Base-by-base conservation (phyloP, 2,329 filamentous ascomycete genomes). In the Amylocarpus encephaloides region DNA sequence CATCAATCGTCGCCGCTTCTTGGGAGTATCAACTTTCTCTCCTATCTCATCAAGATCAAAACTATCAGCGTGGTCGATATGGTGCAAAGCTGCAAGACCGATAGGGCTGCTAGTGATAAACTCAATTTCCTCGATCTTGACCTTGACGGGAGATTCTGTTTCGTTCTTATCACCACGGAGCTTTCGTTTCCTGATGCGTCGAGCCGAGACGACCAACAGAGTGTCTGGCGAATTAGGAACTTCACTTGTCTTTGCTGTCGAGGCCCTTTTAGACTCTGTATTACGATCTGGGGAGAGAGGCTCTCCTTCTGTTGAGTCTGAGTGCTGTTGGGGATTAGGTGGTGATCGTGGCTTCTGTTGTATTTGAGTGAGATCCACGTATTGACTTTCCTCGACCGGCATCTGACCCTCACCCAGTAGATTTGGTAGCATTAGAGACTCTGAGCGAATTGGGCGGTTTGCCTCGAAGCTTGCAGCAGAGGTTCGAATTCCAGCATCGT, bases 31-130 rank as follows among this genome's bases (percentile, higher is more conserved):
- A 11, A 65, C 57, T 46, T 64, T 66, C 35, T 63, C 52, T 4
- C 66, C 66, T 51, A 67, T 65, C 16, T 67, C 65, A 52, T 68
- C 66, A 10, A 68, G 57, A 50, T 68, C 66, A 19, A 68, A 57
- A 44, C 64, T 67, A 9, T 67, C 64, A 15, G 48, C 50, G 5
- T 39, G 44, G 29, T 51, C 45, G n/a, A 60, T 41, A 36, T 48
- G 30, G 13, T 41, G 34, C 13, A 64, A 40, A 12, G 39, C 48
- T 6, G 53, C 47, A n/a, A 61, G 47, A 11, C 51, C 53, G 30
- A 62, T 53, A 9, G 65, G 64, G 45, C 64, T 66, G 43, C 63
- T 66, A 18, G 51, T 49, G 19, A 60, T 49, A 0, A 33, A 26
- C 43, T 67, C 65, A 33, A 53, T 29, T 36, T 32, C 32, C 43